Conservation (phyloP, 768 basidiomycete species). For the Phallus indusiatus region DNA sequence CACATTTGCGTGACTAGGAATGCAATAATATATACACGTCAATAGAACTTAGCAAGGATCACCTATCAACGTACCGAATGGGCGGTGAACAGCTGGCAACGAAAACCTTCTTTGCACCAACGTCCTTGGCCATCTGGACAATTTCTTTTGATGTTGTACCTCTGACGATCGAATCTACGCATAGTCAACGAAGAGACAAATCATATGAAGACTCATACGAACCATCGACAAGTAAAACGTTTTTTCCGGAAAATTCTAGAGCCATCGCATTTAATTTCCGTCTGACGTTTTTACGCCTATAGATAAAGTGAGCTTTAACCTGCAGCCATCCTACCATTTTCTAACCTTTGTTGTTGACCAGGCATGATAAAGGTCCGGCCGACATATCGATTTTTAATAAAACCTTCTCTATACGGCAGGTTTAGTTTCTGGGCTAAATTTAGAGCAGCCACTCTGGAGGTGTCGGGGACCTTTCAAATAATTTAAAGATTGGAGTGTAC, state of each 20-base stretch:
- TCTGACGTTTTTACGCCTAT: slow-evolving; percentile 86
- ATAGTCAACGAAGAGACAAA: slow-evolving; percentile 1
- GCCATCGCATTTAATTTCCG: slow-evolving; percentile 98
- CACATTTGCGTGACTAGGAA: slow-evolving; percentile 73
- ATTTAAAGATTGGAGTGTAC: slow-evolving; percentile 4
- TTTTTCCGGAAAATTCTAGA: slow-evolving; percentile 85
- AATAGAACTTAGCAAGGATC: neutral
- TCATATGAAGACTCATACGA: slow-evolving; percentile 14
- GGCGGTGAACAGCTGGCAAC: slow-evolving; percentile 97
- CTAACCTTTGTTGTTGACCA: slow-evolving; percentile 85
- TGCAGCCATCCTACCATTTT: slow-evolving; percentile 1
- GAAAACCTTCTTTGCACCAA: slow-evolving; percentile 92
- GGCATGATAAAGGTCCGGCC: slow-evolving; percentile 99
- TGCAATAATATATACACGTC: slow-evolving; percentile 4
- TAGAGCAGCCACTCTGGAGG: slow-evolving; percentile 89
- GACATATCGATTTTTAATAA: slow-evolving; percentile 98
- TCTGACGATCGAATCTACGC: slow-evolving; percentile 89
- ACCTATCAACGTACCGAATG: slow-evolving; percentile 53
- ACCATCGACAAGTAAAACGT: slow-evolving; percentile 95
- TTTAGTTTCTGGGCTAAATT: slow-evolving; percentile 86
- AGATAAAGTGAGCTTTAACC: neutral
- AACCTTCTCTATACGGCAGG: slow-evolving; percentile 94
- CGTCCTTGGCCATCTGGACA: slow-evolving; percentile 98
- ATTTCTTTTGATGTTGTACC: slow-evolving; percentile 99
- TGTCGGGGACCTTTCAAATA: slow-evolving; percentile 76